These are phyloP conservation scores for Leccinum solheimii DNA, from an alignment of 1,284 basidiomycete species.

Conservation along the genomic window DNA sequence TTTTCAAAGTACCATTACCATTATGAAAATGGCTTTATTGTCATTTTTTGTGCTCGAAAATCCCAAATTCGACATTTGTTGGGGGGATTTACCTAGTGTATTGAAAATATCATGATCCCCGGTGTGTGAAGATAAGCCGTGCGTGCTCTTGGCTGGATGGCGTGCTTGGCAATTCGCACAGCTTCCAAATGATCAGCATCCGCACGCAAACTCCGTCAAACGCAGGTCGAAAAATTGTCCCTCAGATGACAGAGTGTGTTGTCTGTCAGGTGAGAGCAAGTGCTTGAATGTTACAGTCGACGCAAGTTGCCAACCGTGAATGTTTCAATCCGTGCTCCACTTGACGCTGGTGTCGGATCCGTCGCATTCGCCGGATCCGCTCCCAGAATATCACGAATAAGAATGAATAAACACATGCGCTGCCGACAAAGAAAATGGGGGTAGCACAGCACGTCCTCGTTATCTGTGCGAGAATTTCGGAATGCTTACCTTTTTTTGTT, in stretches of 20 bases:
- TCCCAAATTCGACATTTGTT: too few species aligned
- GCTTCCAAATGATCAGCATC: neutral
- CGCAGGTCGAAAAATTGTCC: neutral
- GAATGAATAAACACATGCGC: conserved; percentile 1
- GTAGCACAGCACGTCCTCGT: neutral
- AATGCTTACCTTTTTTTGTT: neutral
- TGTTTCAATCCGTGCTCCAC: neutral
- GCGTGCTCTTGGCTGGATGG: neutral
- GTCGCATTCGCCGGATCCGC: neutral
- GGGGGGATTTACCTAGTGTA: too few species aligned
- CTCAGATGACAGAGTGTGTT: neutral
- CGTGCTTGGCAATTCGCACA: neutral
- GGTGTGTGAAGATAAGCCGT: neutral
- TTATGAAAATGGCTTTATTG: neutral
- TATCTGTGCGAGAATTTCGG: neutral
- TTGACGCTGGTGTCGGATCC: neutral
- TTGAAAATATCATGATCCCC: neutral
- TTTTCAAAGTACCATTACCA: neutral
- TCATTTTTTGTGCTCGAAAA: neutral
- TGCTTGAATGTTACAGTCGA: neutral
- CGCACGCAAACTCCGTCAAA: neutral
- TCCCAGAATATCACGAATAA: neutral
- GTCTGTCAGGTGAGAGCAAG: neutral
- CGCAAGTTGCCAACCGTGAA: neutral
- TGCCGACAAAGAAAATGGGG: neutral